Conservation (phyloP, 805 yeast species). For the Myxozyma monticola region DNA sequence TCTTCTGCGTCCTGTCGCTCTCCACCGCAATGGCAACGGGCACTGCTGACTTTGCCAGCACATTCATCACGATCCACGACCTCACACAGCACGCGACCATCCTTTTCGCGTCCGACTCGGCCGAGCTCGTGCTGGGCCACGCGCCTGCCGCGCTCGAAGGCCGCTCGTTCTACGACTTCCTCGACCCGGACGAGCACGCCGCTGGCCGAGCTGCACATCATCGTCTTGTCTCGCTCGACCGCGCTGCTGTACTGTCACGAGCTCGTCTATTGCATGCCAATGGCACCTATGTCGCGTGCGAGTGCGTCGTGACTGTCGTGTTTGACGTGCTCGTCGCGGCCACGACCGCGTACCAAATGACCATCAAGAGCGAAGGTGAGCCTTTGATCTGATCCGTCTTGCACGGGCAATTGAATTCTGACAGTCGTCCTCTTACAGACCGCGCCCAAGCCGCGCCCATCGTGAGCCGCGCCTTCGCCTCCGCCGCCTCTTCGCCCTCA, state of each 20-base stretch:
- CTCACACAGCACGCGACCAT: conserved; percentile 1
- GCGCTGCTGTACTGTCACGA: conserved; percentile 8
- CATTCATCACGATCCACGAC: conserved; percentile 17
- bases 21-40: no score
- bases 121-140: conserved; percentile 14
- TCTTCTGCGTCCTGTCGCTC: no score
- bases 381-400: no score
- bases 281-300: conserved; percentile 8
- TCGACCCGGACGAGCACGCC: conserved; percentile 11
- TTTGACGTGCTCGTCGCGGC: conserved; percentile 14
- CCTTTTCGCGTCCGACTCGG: conserved; percentile 17
- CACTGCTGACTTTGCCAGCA: no score
- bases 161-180: conserved; percentile 4
- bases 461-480: conserved; percentile 4
- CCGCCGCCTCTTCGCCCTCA: no score
- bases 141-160: conserved; percentile 5
- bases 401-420: background rate
- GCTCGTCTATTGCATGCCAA: background rate
- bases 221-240: background rate
- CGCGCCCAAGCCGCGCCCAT: conserved; percentile 9
- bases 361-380: conserved; percentile 9
- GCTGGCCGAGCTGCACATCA: background rate
- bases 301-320: conserved; percentile 17
- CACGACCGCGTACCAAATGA: conserved; percentile 3
- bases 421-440: no score